Evolutionary conservation across 148 eudicot genomes (phyloP).

Genomic region (Camellia sinensis): DNA sequence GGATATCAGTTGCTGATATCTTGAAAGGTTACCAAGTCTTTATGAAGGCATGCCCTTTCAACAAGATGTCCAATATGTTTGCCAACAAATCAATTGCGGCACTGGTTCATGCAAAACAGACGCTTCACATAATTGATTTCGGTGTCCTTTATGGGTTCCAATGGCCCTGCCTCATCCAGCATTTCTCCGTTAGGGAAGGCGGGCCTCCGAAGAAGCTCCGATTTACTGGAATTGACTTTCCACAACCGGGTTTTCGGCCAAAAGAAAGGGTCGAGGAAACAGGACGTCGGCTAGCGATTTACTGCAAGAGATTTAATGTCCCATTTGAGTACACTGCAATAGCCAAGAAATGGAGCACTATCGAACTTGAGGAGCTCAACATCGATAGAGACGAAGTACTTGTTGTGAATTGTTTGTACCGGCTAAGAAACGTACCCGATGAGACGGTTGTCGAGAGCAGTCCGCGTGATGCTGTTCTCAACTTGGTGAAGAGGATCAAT

Average conservation of each 20-base stretch:
- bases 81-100: constrained; percentile 47
- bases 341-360: constrained; percentile 46
- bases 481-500: constrained; percentile 34
- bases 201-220: constrained; percentile 43
- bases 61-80: constrained; percentile 37
- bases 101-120: constrained; percentile 27
- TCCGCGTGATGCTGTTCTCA: constrained; percentile 43
- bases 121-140: constrained; percentile 56
- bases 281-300: constrained; percentile 40
- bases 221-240: constrained; percentile 54
- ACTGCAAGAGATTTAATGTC: constrained; percentile 45
- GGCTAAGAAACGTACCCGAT: constrained; percentile 34
- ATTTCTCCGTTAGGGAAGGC: constrained; percentile 34
- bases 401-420: constrained; percentile 35
- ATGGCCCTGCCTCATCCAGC: constrained; percentile 59
- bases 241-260: constrained; percentile 54
- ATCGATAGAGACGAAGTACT: constrained; percentile 29
- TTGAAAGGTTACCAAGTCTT: constrained; percentile 38
- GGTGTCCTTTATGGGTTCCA: constrained; percentile 57
- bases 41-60: constrained; percentile 47
- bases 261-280: constrained; percentile 50
- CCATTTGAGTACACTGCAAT: constrained; percentile 52
- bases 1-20: constrained; percentile 36
- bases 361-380: constrained; percentile 39
- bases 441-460: constrained; percentile 30